These are phyloP conservation scores for Saccharomycodes ludwigii DNA, from an alignment of 805 yeast species.

Conservation along the genomic window DNA sequence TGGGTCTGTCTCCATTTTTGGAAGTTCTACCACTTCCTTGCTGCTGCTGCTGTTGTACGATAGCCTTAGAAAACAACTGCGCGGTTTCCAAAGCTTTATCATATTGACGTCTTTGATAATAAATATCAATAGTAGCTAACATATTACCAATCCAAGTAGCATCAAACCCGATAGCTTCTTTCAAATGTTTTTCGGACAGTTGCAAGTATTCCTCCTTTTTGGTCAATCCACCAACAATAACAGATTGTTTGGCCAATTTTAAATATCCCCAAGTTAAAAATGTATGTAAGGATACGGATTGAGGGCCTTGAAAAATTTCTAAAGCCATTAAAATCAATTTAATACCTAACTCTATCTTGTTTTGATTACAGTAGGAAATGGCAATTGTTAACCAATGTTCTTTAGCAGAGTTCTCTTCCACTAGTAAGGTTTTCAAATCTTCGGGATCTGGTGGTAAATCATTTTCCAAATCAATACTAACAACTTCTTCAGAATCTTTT, in stretches of 20 bases:
- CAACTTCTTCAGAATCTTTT: constrained; percentile 68
- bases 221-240: constrained; percentile 1
- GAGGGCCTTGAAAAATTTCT: constrained; percentile 21
- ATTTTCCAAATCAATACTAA: constrained; percentile 64
- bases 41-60: constrained; percentile 15
- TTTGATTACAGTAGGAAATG: constrained; percentile 58
- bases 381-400: constrained; percentile 82
- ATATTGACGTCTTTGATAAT: constrained; percentile 43
- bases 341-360: constrained; percentile 46
- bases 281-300: constrained; percentile 42
- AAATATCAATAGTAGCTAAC: constrained; percentile 58
- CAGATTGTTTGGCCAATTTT: constrained; percentile 27
- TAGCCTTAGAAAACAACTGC: constrained; percentile 41
- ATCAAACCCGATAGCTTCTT: constrained; percentile 36
- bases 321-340: constrained; percentile 53
- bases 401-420: constrained; percentile 64
- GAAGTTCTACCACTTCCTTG: no score
- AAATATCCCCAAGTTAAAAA: constrained; percentile 67
- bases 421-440: constrained; percentile 66
- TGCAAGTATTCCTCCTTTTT: constrained; percentile 22
- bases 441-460: constrained; percentile 86
- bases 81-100: constrained; percentile 63
- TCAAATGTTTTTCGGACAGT: constrained; percentile 32
- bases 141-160: constrained; percentile 35
- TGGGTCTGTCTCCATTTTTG: constrained; percentile 45